These are phyloP conservation scores for Fonsecaea pedrosoi DNA, from an alignment of 2,329 filamentous ascomycete genomes.

Conservation along the genomic window DNA sequence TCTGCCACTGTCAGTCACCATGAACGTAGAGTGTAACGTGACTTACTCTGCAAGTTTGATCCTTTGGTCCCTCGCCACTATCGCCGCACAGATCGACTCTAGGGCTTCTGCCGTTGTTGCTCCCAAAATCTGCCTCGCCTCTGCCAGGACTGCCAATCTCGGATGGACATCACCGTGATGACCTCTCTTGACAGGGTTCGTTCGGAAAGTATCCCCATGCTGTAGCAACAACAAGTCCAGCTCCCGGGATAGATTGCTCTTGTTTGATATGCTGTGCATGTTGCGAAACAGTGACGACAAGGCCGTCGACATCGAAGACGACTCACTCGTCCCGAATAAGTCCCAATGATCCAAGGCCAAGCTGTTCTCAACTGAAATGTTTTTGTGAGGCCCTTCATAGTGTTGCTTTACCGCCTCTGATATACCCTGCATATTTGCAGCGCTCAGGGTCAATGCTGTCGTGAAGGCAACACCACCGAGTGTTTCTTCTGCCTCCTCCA, in stretches of 20 bases:
- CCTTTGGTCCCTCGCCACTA: slow-evolving; percentile 23
- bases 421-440: slow-evolving; percentile 82
- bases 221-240: slow-evolving; percentile 26
- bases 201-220: slow-evolving; percentile 6
- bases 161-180: slow-evolving; percentile 16
- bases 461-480: slow-evolving; percentile 44
- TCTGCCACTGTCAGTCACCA: slow-evolving; percentile 40
- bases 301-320: neutral
- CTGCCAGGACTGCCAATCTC: slow-evolving; percentile 32
- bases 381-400: slow-evolving; percentile 46
- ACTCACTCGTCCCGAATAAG: slow-evolving; percentile 8
- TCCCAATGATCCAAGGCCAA: slow-evolving; percentile 20
- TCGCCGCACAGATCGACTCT: slow-evolving; percentile 22
- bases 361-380: neutral
- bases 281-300: slow-evolving; percentile 20
- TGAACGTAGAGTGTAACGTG: neutral
- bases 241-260: slow-evolving; percentile 13
- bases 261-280: slow-evolving; percentile 28
- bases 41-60: slow-evolving; percentile 32
- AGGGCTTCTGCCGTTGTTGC: slow-evolving; percentile 25
- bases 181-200: slow-evolving; percentile 2
- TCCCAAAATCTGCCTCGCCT: slow-evolving; percentile 27
- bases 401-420: slow-evolving; percentile 71
- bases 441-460: slow-evolving; percentile 62
- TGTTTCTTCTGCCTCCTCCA: slow-evolving; percentile 62